phyloP scores from a whole-genome alignment of 208 protist species.

The Strigomonas culicis region DNA sequence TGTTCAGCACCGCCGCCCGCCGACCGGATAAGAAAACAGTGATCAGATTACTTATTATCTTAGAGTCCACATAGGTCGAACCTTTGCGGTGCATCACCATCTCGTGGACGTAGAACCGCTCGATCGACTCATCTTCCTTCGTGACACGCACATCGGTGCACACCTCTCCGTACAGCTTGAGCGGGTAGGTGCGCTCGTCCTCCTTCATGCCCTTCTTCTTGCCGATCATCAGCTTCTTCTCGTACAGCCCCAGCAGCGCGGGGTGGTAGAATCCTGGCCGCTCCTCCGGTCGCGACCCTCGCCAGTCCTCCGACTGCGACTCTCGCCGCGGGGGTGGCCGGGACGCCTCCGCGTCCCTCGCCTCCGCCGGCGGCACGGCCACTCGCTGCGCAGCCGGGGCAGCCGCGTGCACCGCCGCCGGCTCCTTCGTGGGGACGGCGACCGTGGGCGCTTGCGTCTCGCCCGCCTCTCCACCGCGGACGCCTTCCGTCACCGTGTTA shows the following conservation, averaged over 20 bases:
- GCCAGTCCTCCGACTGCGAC: not conserved
- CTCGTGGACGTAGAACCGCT: conserved; percentile 28
- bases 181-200: conserved; percentile 21
- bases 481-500: too few relatives aligned
- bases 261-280: conserved; percentile 8
- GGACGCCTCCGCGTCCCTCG: not conserved
- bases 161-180: conserved; percentile 22
- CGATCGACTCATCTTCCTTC: not conserved
- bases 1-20: conserved; percentile 23
- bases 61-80: conserved; percentile 26
- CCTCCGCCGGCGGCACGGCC: too few relatives aligned
- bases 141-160: conserved; percentile 15
- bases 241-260: conserved; percentile 32
- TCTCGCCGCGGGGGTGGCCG: not conserved
- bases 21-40: conserved; percentile 23
- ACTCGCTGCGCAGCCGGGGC: too few relatives aligned
- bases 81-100: conserved; percentile 29
- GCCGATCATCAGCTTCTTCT: conserved; percentile 26
- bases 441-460: not conserved
- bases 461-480: too few relatives aligned
- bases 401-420: too few relatives aligned
- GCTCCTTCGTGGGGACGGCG: not conserved
- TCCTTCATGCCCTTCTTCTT: conserved; percentile 17
- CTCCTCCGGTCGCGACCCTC: not conserved
- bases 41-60: conserved; percentile 23